Conservation (phyloP, 2,329 filamentous ascomycete species). For the Elsinoe fawcettii region DNA sequence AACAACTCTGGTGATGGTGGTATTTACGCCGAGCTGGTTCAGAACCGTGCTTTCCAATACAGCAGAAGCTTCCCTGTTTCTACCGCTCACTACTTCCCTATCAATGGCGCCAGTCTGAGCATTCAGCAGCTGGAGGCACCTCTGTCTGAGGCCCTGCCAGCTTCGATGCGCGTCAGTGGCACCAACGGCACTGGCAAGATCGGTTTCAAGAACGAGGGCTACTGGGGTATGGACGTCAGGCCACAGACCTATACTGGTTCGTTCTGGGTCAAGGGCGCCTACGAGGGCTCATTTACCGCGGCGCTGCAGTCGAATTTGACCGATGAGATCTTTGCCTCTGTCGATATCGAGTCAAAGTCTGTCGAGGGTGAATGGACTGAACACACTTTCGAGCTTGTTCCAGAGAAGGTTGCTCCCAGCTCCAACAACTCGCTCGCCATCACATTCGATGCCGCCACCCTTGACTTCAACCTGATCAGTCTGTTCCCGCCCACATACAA, state of each 20-base stretch:
- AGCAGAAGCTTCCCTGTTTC: constrained; percentile 37
- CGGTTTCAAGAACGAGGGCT: constrained; percentile 39
- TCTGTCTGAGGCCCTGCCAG: constrained; percentile 23
- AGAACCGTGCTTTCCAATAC: constrained; percentile 60
- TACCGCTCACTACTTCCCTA: constrained; percentile 48
- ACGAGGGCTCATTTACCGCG: constrained; percentile 26
- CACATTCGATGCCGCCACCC: constrained; percentile 44
- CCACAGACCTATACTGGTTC: constrained; percentile 28
- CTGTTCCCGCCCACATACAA: constrained; percentile 56
- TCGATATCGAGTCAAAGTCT: constrained; percentile 14
- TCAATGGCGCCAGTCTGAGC: constrained; percentile 44
- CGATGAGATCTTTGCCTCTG: constrained; percentile 18
- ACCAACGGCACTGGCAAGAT: constrained; percentile 24
- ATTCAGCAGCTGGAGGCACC: constrained; percentile 27
- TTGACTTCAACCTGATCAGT: constrained; percentile 53
- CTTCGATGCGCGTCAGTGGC: constrained; percentile 22
- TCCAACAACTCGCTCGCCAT: constrained; percentile 41
- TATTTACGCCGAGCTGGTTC: constrained; percentile 60
- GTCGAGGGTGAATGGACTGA: constrained; percentile 18
- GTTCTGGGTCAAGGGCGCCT: constrained; percentile 29
- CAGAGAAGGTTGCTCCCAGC: constrained; percentile 25
- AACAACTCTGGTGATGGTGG: constrained; percentile 61
- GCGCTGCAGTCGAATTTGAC: constrained; percentile 20
- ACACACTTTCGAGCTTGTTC: constrained; percentile 26
- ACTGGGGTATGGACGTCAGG: constrained; percentile 28